Evolutionary conservation across 2,329 filamentous ascomycete genomes (phyloP).

Genomic region (Apiospora hydei): DNA sequence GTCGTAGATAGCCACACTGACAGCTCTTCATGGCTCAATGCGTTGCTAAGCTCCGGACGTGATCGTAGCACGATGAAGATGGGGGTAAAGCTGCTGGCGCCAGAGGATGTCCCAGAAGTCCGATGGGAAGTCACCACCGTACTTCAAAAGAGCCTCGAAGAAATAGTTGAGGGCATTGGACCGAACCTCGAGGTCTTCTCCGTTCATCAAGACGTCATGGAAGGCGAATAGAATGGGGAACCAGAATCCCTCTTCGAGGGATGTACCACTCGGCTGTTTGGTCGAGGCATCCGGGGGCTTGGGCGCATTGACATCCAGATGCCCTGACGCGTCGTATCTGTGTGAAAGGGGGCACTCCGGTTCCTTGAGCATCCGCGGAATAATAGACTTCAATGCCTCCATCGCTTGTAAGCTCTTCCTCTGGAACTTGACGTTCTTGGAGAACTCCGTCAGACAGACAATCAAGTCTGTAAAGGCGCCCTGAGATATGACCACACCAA

Average conservation of each 20-base stretch:
- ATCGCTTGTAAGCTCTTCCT: slow-evolving; percentile 98
- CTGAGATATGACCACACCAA: slow-evolving; percentile 94
- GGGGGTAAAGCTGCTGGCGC: slow-evolving; percentile 94
- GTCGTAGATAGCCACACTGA: slow-evolving; percentile 99
- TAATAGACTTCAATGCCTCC: slow-evolving; percentile 90
- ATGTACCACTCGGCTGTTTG: slow-evolving; percentile 76
- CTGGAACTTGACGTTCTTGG: slow-evolving; percentile 97
- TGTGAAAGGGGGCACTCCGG: slow-evolving; percentile 92
- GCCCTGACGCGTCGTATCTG: slow-evolving; percentile 50
- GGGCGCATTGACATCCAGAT: slow-evolving; percentile 45
- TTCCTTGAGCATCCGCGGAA: slow-evolving; percentile 93
- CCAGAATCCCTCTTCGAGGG: slow-evolving; percentile 97
- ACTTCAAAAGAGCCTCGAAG: slow-evolving; percentile 89
- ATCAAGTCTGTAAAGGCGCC: slow-evolving; percentile 96
- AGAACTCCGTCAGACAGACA: slow-evolving; percentile 96
- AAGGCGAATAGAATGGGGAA: slow-evolving; percentile 98
- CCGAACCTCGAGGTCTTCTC: slow-evolving; percentile 95
- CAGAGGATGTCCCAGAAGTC: slow-evolving; percentile 99
- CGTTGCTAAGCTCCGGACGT: slow-evolving; percentile 94
- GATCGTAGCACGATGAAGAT: slow-evolving; percentile 99
- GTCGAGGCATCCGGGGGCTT: slow-evolving; percentile 53
- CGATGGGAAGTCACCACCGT: slow-evolving; percentile 88
- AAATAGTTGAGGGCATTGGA: slow-evolving; percentile 93
- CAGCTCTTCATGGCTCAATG: slow-evolving; percentile 92
- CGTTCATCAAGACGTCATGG: slow-evolving; percentile 98